phyloP scores from a whole-genome alignment of 345 rosid genomes.

The Brassica cretica region DNA sequence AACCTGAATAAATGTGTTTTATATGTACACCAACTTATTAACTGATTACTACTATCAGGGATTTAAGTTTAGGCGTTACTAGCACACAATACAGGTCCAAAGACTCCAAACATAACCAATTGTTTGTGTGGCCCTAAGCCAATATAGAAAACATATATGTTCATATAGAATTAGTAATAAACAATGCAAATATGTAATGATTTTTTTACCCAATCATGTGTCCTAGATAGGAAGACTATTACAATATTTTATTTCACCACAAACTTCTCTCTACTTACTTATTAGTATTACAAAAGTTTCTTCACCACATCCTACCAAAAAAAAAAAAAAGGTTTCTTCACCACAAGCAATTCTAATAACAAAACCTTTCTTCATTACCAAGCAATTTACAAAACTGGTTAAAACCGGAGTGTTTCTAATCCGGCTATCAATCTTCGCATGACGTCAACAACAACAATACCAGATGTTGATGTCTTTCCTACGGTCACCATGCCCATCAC shows the following conservation, averaged over 20 bases:
- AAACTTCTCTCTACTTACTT: constrained; percentile 3
- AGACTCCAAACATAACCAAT: no score
- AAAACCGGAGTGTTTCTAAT: not conserved
- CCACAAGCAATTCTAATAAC: constrained; percentile 12
- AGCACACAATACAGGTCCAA: no score
- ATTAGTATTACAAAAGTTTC: not conserved
- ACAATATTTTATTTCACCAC: not conserved
- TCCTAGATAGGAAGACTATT: not conserved
- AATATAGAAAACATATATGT: no score
- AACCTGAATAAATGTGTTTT: constrained; percentile 4
- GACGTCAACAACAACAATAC: constrained; percentile 24
- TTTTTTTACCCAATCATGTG: no score
- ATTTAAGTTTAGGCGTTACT: no score
- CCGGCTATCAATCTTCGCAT: constrained; percentile 25
- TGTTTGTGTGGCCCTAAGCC: no score
- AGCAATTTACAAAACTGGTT: not conserved
- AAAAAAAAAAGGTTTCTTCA: not conserved
- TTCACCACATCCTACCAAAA: not conserved
- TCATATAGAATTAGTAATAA: no score
- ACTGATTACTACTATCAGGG: no score
- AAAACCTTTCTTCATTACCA: constrained; percentile 20
- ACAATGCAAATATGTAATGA: no score
- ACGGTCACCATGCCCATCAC: constrained; percentile 47
- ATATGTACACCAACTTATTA: not conserved
- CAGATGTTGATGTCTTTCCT: constrained; percentile 10